Evolutionary conservation across 768 basidiomycete genomes (phyloP), one percentile per base, ranked within the genome.

Genomic region (Collybia sp.): DNA sequence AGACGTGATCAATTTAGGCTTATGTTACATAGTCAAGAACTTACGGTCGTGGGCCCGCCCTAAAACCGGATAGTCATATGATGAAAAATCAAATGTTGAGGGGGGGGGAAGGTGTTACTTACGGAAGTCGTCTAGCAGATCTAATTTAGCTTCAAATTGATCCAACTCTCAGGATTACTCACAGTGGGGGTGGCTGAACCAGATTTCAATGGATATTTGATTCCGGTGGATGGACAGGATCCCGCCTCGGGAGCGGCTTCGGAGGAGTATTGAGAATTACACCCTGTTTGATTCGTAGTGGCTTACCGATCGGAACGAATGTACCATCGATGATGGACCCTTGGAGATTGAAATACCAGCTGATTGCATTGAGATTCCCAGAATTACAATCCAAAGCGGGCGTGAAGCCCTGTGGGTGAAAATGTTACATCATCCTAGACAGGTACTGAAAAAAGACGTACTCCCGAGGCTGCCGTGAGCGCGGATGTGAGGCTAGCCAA

Each of bases 291-390:
- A 4, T 3, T 11, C 37, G 45, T 40, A 25, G 18, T 33, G 33
- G 55, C 74, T 42, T 51, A 85, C 83, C 54, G 46, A 85, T 84
- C 4, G 76, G 71, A 20, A 79, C 64, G 48, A 86, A 85, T 2
- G 54, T 53, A 12, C 86, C 86, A 55, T 87, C 84, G 41, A 86
- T 72, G 20, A 77, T 56, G n/a, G 82, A 83, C 36, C 85, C 85
- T 56, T 71, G 64, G 46, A 84, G 47, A 55, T 85, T 73, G 66
- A 80, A 83, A 59, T 83, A 84, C 73, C 76, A 85, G 43, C 70
- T 72, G 42, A 84, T 77, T 25, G 57, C 52, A 38, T 62, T 66
- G 41, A 71, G 44, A 18, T 52, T 50, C 6, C 57, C 49, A 9
- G 59, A 60, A 3, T 41, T 53, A 52, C 70, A 71, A 30, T 60